Conservation (phyloP, 495 filamentous ascomycete genomes). For the Hypomontagnella submonticulosa region DNA sequence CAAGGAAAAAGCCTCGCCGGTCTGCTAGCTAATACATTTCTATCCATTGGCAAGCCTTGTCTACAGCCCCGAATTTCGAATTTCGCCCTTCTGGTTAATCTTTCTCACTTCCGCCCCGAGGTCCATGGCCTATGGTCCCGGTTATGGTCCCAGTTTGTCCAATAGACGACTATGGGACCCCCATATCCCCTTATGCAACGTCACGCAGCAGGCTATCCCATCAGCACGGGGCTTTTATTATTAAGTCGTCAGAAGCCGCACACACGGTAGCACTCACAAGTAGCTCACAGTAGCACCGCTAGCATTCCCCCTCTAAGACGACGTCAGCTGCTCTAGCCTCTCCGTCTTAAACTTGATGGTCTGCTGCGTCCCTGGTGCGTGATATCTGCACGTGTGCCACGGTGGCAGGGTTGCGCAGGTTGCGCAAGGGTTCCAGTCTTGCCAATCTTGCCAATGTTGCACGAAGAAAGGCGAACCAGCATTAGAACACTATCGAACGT, state of each 20-base stretch:
- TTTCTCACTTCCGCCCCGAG: not conserved
- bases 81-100: conserved; percentile 7
- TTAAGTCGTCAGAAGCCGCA: conserved; percentile 37
- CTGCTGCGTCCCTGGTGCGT: conserved; percentile 40
- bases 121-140: not conserved
- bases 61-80: conserved; percentile 26
- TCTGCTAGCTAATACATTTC: conserved; percentile 24
- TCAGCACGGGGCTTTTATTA: conserved; percentile 43
- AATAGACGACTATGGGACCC: too few relatives aligned
- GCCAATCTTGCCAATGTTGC: conserved; percentile 26
- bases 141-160: not conserved
- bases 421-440: conserved; percentile 27
- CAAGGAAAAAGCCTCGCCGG: not conserved
- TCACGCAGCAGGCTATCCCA: conserved; percentile 37
- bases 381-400: conserved; percentile 47
- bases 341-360: conserved; percentile 31
- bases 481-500: conserved; percentile 36
- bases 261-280: conserved; percentile 33
- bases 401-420: too few relatives aligned
- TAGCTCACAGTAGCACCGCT: conserved; percentile 30
- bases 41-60: conserved; percentile 37
- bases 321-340: conserved; percentile 45
- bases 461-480: conserved; percentile 40
- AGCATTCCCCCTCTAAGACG: conserved; percentile 23
- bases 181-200: conserved; percentile 40